phyloP scores from a whole-genome alignment of 371 early-diverging fungal species.

The Mortierella sp. region DNA sequence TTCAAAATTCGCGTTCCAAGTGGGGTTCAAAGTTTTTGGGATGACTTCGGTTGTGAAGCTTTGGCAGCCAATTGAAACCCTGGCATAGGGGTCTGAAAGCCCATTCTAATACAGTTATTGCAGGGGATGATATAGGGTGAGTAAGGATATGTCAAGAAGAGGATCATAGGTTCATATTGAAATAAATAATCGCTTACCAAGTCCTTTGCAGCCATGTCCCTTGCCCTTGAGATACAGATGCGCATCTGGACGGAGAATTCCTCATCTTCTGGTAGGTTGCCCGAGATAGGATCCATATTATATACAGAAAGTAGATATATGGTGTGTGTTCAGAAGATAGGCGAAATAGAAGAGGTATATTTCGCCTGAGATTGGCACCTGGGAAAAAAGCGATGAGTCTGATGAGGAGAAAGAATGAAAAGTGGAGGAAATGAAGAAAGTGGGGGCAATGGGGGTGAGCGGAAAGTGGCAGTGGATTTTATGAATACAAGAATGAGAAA shows the following conservation, averaged over 20 bases:
- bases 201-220: conserved; percentile 39
- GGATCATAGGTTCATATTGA: not conserved
- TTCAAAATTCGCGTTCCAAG: conserved; percentile 81
- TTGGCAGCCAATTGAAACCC: conserved; percentile 70
- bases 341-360: too few relatives aligned
- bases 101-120: conserved; percentile 63
- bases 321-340: not conserved
- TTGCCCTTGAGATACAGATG: conserved; percentile 31
- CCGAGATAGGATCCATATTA: not conserved
- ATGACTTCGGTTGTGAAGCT: conserved; percentile 77
- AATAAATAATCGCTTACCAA: conserved; percentile 21
- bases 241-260: conserved; percentile 18
- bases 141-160: conserved; percentile 49
- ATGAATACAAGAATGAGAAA: not conserved
- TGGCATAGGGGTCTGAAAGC: conserved; percentile 73
- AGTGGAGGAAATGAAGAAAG: too few relatives aligned
- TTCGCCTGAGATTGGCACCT: too few relatives aligned
- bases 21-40: conserved; percentile 77
- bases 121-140: conserved; percentile 11
- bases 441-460: not conserved
- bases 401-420: not conserved
- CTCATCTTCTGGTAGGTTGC: conserved; percentile 22
- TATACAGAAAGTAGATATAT: not conserved
- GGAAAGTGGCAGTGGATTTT: not conserved
- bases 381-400: too few relatives aligned